Conservation (phyloP, 306 rosid species). For the Fragaria nilgerrensis region DNA sequence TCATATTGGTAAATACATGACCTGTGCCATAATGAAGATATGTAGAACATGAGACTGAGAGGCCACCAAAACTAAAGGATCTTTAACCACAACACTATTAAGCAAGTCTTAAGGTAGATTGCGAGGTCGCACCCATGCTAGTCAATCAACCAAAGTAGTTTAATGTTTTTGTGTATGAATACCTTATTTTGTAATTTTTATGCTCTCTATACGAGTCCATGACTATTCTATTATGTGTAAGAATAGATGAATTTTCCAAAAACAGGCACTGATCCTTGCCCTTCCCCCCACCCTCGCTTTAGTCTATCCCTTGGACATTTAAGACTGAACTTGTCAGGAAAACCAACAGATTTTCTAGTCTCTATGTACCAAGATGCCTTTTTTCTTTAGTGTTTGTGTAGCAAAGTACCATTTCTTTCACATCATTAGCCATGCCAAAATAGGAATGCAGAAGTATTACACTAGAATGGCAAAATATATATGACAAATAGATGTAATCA, state of each 20-base stretch:
- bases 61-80: neutral
- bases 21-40: neutral
- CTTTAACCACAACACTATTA: neutral
- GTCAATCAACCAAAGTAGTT: neutral
- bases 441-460: neutral
- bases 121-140: neutral
- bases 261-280: neutral
- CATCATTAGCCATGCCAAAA: neutral
- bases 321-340: neutral
- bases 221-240: neutral
- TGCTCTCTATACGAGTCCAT: neutral
- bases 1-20: neutral
- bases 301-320: neutral
- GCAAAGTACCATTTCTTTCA: neutral
- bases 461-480: neutral
- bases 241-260: neutral
- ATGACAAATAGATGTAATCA: neutral
- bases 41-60: conserved; percentile 2
- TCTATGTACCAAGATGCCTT: neutral
- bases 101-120: neutral
- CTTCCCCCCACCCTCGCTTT: neutral
- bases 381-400: neutral
- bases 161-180: neutral
- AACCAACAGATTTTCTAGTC: neutral
- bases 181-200: neutral